Base-by-base conservation (phyloP, 768 basidiomycete species). In the Termitomyces sp. region DNA sequence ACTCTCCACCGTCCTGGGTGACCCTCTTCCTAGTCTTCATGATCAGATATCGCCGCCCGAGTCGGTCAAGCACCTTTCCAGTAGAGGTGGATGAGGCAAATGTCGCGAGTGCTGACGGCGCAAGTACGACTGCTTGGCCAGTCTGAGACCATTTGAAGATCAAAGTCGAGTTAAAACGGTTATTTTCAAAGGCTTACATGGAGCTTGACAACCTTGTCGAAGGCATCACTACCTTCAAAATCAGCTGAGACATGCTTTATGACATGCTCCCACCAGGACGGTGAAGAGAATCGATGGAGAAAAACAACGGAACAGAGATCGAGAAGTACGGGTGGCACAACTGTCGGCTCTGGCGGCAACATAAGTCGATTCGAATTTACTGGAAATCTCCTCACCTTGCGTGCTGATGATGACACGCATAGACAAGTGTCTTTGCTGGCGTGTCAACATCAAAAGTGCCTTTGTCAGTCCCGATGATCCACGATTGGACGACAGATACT, bases 371-470 rank as follows among this genome's bases (percentile, higher is more conserved):
- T 20, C 18, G 14, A 12, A 8, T 38, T 40, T 36, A 14, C 35
- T 32, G 28, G 46, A 32, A 9, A 26, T 20, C 7, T 32, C 50
- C 70, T 63, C 61, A 80, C 86, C 89, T 78, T 91, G 89, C 0
- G 89, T 91, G 64, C 85, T 86, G 58, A 91, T 86, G 20, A 91
- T 76, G 16, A 91, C 77, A 8, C 89, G 79, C 84, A 88, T 88
- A 0, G 82, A 86, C 5, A 87, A 70, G 66, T 91, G 89, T 1
- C 88, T 80, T 63, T 89, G 87, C 65, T 89, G 85, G 0, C 89
- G 78, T 23, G 85, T 82, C 8, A 89, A 71, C 10, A 79, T 79
- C 20, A 86, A 67, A 16, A 91, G 69, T 8, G 82, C 75, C 20
- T 81, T 79, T 0, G 86, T 86, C 0, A 91, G 75, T 0, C 86